These are phyloP conservation scores for Polygonum aviculare DNA, from an alignment of 148 eudicot genomes.

Conservation along the genomic window DNA sequence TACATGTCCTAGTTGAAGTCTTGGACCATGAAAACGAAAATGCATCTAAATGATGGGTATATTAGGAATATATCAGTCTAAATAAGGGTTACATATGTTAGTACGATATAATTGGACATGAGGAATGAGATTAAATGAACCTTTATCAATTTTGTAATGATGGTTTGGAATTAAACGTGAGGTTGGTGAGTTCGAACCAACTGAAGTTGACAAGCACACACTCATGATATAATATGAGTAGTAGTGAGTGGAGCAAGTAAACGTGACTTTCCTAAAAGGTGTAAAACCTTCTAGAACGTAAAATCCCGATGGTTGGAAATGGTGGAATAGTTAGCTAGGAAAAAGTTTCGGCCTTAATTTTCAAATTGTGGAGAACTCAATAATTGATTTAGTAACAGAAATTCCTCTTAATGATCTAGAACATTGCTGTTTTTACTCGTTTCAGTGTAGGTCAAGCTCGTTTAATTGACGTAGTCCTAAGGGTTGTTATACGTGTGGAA, in stretches of 20 bases:
- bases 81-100: too few species aligned
- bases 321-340: too few species aligned
- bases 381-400: not conserved
- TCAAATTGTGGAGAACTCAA: not conserved
- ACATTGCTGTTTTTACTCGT: not conserved
- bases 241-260: conserved; percentile 8
- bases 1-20: not conserved
- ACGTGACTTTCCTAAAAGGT: not conserved
- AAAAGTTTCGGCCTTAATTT: not conserved
- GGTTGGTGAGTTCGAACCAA: conserved; percentile 9
- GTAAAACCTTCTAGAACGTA: conserved; percentile 1
- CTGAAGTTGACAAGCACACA: conserved; percentile 7
- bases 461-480: too few species aligned
- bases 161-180: not conserved
- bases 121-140: not conserved
- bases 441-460: too few species aligned
- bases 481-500: too few species aligned
- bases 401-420: not conserved
- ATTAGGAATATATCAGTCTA: not conserved
- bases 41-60: not conserved
- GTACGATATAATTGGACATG: not conserved
- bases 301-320: too few species aligned
- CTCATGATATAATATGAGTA: not conserved
- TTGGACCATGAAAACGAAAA: not conserved
- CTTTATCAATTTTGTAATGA: not conserved